Evolutionary conservation across 768 basidiomycete species (phyloP).

Genomic region (Coprinellus aureogranulatus): DNA sequence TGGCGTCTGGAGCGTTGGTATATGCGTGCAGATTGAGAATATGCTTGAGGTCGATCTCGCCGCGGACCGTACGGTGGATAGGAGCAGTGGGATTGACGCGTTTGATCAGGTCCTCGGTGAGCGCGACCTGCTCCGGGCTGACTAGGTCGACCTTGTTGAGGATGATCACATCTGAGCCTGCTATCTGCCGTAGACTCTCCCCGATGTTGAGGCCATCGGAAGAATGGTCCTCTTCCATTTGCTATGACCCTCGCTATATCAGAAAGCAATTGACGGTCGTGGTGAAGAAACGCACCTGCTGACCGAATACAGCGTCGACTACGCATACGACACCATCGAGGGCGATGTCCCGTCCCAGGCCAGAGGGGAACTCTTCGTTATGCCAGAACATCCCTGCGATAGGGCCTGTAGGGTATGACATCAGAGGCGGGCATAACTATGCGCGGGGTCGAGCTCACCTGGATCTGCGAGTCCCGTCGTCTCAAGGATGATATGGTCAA

Average conservation of each 20-base stretch:
- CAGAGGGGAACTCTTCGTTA: conserved; percentile 75
- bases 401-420: conserved; percentile 48
- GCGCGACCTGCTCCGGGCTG: conserved; percentile 37
- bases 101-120: conserved; percentile 62
- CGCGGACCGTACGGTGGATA: conserved; percentile 68
- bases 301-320: conserved; percentile 84
- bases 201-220: conserved; percentile 52
- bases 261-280: not conserved
- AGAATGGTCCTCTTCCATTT: conserved; percentile 79
- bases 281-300: conserved; percentile 27
- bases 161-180: conserved; percentile 85
- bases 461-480: conserved; percentile 97
- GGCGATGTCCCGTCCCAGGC: conserved; percentile 65
- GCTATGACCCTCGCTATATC: conserved; percentile 41
- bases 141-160: conserved; percentile 90
- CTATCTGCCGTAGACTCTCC: conserved; percentile 87
- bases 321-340: conserved; percentile 92
- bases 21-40: conserved; percentile 86
- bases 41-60: conserved; percentile 66
- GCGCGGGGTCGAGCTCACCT: conserved; percentile 47
- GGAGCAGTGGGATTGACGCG: conserved; percentile 78
- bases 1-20: conserved; percentile 23
- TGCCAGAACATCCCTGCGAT: conserved; percentile 87
- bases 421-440: not conserved
- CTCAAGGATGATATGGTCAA: conserved; percentile 95